A percentile compares a stretch with the other conserved stretches of the same genome.
Evolutionary conservation across 2,329 filamentous ascomycete genomes (phyloP).

Genomic region (Chaetothyriales sp.): DNA sequence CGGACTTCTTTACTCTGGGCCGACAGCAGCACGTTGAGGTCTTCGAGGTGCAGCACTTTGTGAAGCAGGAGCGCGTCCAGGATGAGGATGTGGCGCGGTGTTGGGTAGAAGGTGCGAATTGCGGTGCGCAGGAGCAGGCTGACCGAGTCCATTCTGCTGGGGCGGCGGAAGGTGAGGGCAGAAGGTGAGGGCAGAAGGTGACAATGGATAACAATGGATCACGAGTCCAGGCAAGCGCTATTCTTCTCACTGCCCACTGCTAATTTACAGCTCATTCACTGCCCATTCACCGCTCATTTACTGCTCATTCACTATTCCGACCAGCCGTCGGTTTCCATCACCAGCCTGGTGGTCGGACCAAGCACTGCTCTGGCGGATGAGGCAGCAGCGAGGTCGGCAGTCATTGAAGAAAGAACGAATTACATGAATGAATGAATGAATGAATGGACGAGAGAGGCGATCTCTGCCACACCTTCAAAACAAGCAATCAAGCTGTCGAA

Average conservation of each 20-base stretch:
- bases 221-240: not conserved
- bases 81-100: constrained; percentile 47
- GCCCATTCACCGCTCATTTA: not conserved
- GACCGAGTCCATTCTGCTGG: constrained; percentile 46
- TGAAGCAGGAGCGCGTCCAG: constrained; percentile 67
- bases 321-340: not conserved
- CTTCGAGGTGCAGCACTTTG: constrained; percentile 68
- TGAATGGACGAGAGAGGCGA: not conserved
- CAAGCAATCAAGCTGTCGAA: constrained; percentile 1
- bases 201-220: not conserved
- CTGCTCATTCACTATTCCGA: not conserved
- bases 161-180: not conserved
- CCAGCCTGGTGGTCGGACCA: not conserved
- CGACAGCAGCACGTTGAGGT: constrained; percentile 72
- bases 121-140: constrained; percentile 75
- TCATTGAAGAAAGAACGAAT: not conserved
- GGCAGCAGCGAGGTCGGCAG: not conserved
- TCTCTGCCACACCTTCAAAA: not conserved
- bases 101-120: constrained; percentile 73
- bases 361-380: not conserved
- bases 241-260: not conserved
- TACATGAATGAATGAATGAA: not conserved
- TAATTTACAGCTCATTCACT: too few species aligned
- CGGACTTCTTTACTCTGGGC: constrained; percentile 88
- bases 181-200: not conserved